These are phyloP conservation scores for Smittium mucronatum DNA, from an alignment of 371 early-diverging fungal species.

Conservation along the genomic window DNA sequence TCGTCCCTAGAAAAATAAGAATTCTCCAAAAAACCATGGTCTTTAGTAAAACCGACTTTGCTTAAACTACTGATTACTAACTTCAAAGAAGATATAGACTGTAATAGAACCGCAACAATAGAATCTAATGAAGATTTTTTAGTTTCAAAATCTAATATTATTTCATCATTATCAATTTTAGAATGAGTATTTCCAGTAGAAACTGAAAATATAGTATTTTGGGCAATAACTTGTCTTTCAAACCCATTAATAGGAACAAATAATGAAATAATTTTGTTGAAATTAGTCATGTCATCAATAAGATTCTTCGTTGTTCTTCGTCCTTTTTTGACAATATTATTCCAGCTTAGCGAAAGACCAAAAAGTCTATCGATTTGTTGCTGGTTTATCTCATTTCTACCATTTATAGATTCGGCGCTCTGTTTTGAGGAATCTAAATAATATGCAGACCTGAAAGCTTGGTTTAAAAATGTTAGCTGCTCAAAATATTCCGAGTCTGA, in stretches of 20 bases:
- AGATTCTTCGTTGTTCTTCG: not conserved
- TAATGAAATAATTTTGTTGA: not conserved
- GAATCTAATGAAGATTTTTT: conserved; percentile 1
- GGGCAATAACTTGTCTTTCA: no score
- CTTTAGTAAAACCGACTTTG: no score
- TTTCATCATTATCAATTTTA: no score
- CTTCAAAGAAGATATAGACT: not conserved
- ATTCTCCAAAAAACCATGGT: no score
- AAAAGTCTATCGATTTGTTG: conserved; percentile 5
- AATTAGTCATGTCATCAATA: not conserved
- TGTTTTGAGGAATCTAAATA: not conserved
- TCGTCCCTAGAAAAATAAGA: no score
- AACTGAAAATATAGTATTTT: no score
- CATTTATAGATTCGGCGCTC: not conserved
- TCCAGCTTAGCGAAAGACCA: not conserved
- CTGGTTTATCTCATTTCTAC: conserved; percentile 5
- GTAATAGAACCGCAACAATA: not conserved
- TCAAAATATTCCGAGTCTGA: not conserved
- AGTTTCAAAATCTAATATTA: not conserved
- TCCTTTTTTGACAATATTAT: not conserved
- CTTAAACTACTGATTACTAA: no score
- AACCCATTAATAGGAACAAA: not conserved
- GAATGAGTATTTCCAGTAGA: no score
- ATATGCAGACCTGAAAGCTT: not conserved
- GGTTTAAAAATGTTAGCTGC: not conserved